These are phyloP conservation scores for Ramularia collo-cygni DNA, from an alignment of 2,329 filamentous ascomycete species.

Conservation along the genomic window DNA sequence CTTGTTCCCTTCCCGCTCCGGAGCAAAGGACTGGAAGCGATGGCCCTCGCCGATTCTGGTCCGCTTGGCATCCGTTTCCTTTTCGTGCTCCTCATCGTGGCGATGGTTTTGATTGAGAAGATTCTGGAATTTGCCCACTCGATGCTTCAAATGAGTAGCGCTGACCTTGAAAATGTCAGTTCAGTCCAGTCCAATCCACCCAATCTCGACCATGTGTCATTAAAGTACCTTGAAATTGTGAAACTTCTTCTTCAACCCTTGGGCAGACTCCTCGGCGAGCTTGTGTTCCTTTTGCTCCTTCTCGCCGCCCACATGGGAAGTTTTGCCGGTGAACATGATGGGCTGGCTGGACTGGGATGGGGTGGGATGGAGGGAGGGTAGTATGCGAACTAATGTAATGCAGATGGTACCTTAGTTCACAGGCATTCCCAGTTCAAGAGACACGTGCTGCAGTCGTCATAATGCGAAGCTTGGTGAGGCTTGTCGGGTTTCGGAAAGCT, in stretches of 20 bases:
- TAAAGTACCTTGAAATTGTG: conserved; percentile 20
- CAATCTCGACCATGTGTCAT: no score
- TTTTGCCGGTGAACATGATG: conserved; percentile 17
- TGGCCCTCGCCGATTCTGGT: conserved; percentile 63
- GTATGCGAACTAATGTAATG: no score
- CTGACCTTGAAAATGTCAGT: conserved; percentile 37
- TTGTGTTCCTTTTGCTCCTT: conserved; percentile 14
- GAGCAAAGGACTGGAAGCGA: conserved; percentile 85
- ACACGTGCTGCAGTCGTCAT: no score
- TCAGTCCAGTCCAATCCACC: no score
- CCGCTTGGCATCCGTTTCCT: conserved; percentile 74
- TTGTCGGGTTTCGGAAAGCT: no score
- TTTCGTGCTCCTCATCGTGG: conserved; percentile 88
- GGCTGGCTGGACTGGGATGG: no score
- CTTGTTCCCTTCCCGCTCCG: conserved; percentile 74
- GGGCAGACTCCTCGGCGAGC: conserved; percentile 8
- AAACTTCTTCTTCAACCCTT: conserved; percentile 19
- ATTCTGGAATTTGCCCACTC: conserved; percentile 58
- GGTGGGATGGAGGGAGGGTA: no score
- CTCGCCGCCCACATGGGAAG: conserved; percentile 13
- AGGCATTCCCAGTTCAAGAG: no score
- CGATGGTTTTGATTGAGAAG: conserved; percentile 80
- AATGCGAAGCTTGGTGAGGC: no score
- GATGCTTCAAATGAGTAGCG: conserved; percentile 54
- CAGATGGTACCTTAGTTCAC: no score